These are phyloP conservation scores for Phytopythium helicoides DNA, from an alignment of 352 stramenopile species.

Conservation along the genomic window DNA sequence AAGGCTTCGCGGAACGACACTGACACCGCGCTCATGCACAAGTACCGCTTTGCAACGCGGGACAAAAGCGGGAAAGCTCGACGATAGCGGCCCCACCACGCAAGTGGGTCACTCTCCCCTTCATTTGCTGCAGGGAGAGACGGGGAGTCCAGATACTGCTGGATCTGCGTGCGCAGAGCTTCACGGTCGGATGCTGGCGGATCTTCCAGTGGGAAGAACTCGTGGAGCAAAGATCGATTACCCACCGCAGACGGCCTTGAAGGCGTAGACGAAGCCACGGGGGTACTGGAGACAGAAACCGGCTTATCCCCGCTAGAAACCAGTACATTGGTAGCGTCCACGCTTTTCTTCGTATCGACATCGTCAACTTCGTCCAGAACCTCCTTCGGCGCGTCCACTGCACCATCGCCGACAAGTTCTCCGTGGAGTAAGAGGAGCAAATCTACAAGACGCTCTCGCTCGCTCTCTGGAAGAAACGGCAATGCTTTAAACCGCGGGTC, in stretches of 20 bases:
- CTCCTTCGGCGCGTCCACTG: slow-evolving; percentile 4
- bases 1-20: slow-evolving; percentile 78
- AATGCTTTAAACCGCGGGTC: slow-evolving; percentile 76
- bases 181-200: slow-evolving; percentile 45
- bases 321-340: neutral
- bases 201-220: slow-evolving; percentile 65
- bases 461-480: slow-evolving; percentile 50
- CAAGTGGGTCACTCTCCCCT: slow-evolving; percentile 71
- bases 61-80: slow-evolving; percentile 65
- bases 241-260: too few relatives aligned
- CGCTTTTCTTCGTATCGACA: slow-evolving; percentile 12
- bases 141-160: slow-evolving; percentile 72
- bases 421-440: slow-evolving; percentile 52
- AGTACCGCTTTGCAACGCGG: slow-evolving; percentile 68
- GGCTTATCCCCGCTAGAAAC: slow-evolving; percentile 12
- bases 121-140: slow-evolving; percentile 63
- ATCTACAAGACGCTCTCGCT: slow-evolving; percentile 52
- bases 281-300: too few relatives aligned
- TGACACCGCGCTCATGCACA: slow-evolving; percentile 76
- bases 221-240: slow-evolving; percentile 31
- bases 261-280: too few relatives aligned
- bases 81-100: slow-evolving; percentile 81
- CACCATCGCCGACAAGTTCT: slow-evolving; percentile 24
- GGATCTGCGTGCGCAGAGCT: slow-evolving; percentile 59
- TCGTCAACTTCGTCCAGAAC: slow-evolving; percentile 32